Percentiles rank a stretch among this genome's conserved stretches.
These are phyloP conservation scores for Cladosporium sp. DNA, from an alignment of 2,329 filamentous ascomycete genomes.

Conservation along the genomic window DNA sequence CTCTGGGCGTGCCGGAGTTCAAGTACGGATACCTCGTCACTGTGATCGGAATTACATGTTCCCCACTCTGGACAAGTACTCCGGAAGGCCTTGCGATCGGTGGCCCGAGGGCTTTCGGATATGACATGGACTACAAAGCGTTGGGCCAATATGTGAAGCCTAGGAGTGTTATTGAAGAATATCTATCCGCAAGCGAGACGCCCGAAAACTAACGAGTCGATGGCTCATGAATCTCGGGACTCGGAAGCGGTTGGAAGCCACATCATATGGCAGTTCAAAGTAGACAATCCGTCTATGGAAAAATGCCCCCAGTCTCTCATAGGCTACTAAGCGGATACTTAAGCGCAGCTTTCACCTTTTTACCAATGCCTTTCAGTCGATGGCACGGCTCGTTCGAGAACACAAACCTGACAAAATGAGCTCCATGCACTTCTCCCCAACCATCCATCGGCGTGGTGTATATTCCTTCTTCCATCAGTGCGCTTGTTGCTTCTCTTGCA, in stretches of 20 bases:
- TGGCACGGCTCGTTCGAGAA: conserved; percentile 14
- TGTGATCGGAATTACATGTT: conserved; percentile 53
- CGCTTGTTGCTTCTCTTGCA: conserved; percentile 3
- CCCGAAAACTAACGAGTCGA: too few relatives aligned
- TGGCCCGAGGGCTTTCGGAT: conserved; percentile 47
- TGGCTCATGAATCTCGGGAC: too few relatives aligned
- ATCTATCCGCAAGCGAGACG: conserved; percentile 12
- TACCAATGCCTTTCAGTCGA: conserved; percentile 11
- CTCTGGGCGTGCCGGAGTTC: conserved; percentile 53
- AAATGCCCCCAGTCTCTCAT: too few relatives aligned
- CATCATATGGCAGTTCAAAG: too few relatives aligned
- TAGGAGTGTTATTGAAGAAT: conserved; percentile 52
- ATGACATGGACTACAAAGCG: conserved; percentile 48
- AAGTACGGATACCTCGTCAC: conserved; percentile 51
- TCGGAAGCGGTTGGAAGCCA: too few relatives aligned
- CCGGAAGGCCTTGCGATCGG: conserved; percentile 47
- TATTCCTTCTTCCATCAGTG: neutral
- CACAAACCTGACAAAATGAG: conserved; percentile 6
- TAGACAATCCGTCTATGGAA: too few relatives aligned
- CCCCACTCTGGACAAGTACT: conserved; percentile 51
- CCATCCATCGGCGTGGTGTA: conserved; percentile 13
- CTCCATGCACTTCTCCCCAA: conserved; percentile 9
- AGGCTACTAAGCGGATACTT: too few relatives aligned
- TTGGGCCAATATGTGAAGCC: conserved; percentile 51
- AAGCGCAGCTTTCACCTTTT: conserved; percentile 3